Percentiles rank a stretch among this genome's conserved stretches.
Conservation (phyloP, 2,329 filamentous ascomycete genomes). For the Arachnomyces sp. region DNA sequence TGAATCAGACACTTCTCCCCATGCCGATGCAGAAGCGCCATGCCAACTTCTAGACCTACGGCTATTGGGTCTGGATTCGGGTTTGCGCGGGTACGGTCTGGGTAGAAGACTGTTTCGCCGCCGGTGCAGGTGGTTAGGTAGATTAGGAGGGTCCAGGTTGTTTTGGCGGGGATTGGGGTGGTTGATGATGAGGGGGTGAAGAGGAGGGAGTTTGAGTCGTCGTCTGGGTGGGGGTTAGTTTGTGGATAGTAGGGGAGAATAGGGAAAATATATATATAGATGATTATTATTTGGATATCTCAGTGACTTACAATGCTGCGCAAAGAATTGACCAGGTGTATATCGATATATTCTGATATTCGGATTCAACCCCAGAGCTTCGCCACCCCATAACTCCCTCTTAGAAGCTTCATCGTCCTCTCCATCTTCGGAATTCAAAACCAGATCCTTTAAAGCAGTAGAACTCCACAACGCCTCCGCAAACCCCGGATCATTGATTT, state of each 20-base stretch:
- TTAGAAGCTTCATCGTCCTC: conserved; percentile 9
- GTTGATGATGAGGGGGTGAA: conserved; percentile 44
- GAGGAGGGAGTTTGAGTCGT: conserved; percentile 71
- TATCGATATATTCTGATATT: conserved; percentile 90
- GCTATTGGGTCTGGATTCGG: conserved; percentile 55
- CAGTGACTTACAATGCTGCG: conserved; percentile 71
- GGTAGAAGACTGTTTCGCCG: conserved; percentile 89
- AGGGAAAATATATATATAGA: neutral
- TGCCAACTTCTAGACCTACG: conserved; percentile 71
- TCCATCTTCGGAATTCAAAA: conserved; percentile 25
- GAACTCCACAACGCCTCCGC: conserved; percentile 67
- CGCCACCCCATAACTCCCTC: conserved; percentile 62
- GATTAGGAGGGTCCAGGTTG: conserved; percentile 85
- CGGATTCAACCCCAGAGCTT: conserved; percentile 74
- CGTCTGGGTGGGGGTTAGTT: conserved; percentile 56
- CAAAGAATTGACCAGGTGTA: conserved; percentile 79
- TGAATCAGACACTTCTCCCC: conserved; percentile 84
- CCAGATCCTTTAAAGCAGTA: conserved; percentile 63
- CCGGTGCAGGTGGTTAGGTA: conserved; percentile 81
- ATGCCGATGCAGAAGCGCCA: conserved; percentile 80
- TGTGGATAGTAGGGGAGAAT: neutral
- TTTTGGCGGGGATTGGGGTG: conserved; percentile 50
- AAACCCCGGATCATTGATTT: conserved; percentile 68
- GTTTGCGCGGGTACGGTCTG: conserved; percentile 40
- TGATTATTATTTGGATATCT: neutral